Conservation (phyloP, 129 eudicot species). For the Lactuca saligna region DNA sequence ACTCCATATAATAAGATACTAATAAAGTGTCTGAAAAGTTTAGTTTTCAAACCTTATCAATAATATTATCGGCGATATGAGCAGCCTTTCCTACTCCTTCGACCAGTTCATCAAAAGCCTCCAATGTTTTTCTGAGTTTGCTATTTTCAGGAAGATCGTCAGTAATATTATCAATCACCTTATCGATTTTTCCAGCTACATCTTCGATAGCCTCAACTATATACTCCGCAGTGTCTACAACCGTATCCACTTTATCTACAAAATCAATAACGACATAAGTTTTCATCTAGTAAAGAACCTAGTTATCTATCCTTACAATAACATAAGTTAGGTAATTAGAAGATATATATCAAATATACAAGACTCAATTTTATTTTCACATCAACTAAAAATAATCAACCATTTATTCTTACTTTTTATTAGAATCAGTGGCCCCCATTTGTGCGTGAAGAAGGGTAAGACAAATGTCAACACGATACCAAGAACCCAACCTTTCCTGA, state of each 20-base stretch:
- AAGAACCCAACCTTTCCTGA: constrained; percentile 54
- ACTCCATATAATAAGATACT: neutral
- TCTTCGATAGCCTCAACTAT: constrained; percentile 38
- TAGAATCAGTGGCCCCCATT: constrained; percentile 51
- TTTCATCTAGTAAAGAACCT: neutral
- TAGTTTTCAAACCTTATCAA: constrained; percentile 38
- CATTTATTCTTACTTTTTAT: constrained; percentile 25
- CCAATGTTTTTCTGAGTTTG: constrained; percentile 26
- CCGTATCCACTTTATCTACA: constrained; percentile 26
- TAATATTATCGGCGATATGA: constrained; percentile 33
- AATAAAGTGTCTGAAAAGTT: neutral
- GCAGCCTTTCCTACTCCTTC: constrained; percentile 41
- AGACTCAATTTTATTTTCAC: neutral
- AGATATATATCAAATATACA: neutral
- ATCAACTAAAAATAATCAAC: too few relatives aligned
- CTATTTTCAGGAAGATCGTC: constrained; percentile 43
- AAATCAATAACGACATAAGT: neutral
- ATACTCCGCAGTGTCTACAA: constrained; percentile 37
- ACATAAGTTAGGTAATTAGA: neutral
- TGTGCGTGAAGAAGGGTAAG: constrained; percentile 55
- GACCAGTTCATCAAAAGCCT: constrained; percentile 30
- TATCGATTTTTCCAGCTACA: constrained; percentile 44
- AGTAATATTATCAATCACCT: constrained; percentile 38
- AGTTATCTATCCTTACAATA: neutral
- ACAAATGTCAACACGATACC: constrained; percentile 48